Base-by-base conservation (phyloP, 2,329 filamentous ascomycete species). In the Sporothrix euskadiensis region DNA sequence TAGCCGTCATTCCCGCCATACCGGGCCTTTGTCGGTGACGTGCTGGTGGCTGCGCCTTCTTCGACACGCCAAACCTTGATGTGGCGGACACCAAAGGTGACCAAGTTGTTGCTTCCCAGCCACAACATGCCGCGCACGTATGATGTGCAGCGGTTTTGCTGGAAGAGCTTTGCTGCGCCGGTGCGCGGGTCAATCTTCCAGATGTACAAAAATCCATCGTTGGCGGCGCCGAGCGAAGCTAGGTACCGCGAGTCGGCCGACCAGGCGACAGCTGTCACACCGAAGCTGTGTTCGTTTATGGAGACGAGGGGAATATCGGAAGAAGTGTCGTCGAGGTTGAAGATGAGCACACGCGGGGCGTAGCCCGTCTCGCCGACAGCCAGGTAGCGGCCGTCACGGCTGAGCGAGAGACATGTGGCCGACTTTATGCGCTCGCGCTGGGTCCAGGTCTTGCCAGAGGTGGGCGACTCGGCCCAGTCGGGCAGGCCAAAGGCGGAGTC, bases 341-440 rank as follows among this genome's bases (percentile, higher is more conserved):
- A 99, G 72, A 99, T 91, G 73, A 98, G 85, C 30, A 99, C 94
- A 71, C 96, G 88, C 6, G 96, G 96, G 71, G 91, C 92, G 81
- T 98, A 98, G 30, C 96, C 96, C 3, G 94, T 97, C 87, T 99
- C 96, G 78, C 96, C 96, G 3, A 98, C 92, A 9, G 95, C 96
- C 71, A 99, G 85, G 80, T 92, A 97, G 78, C 89, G 92, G 44
- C 93, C 94, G 82, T 98, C 94, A 0, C 90, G 89, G 79, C 94
- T 98, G 76, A 99, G 87, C 30, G 94, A 91, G 35, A 99, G 88
- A 79, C 94, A 97, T 5, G 94, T 97, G 1, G 94, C 94, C 22
- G 96, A 93, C 83, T 98, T 98, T 80, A 98, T 94, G 77, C 94
- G 90, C 81, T 98, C 96, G 76, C 93, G 90, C 72, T 93, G 96